Evolutionary conservation across 495 filamentous ascomycete genomes (phyloP).

Genomic region (Lepidopterella palustris): DNA sequence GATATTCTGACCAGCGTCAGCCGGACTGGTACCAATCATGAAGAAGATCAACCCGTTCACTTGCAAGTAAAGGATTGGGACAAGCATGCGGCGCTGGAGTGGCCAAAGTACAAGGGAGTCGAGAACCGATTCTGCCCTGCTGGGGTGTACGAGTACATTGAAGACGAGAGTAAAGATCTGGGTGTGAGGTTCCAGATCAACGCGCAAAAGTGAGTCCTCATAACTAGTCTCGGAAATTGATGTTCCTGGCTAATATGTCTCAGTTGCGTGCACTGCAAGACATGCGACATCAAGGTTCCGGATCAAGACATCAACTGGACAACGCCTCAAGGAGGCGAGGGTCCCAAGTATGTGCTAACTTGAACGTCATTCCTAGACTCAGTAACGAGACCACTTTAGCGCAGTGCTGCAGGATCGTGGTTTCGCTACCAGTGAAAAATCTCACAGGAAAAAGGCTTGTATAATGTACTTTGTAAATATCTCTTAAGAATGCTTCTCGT

Average conservation of each 20-base stretch:
- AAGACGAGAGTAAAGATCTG: constrained; percentile 72
- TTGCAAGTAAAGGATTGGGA: constrained; percentile 94
- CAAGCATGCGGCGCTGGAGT: constrained; percentile 72
- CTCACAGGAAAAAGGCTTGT: not conserved
- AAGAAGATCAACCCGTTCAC: constrained; percentile 97
- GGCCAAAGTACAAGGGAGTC: constrained; percentile 81
- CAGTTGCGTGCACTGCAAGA: constrained; percentile 99
- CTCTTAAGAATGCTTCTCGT: too few relatives aligned
- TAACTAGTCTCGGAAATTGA: not conserved
- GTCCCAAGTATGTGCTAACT: constrained; percentile 94
- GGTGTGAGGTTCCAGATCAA: constrained; percentile 98
- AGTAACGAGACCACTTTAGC: too few relatives aligned
- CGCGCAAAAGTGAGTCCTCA: constrained; percentile 76
- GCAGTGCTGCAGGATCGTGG: too few relatives aligned
- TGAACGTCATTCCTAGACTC: too few relatives aligned
- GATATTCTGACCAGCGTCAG: constrained; percentile 93
- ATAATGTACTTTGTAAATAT: not conserved
- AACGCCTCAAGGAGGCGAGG: constrained; percentile 91
- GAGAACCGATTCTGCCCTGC: constrained; percentile 99
- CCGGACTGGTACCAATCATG: constrained; percentile 94
- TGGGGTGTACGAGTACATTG: constrained; percentile 96
- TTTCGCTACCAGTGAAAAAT: too few relatives aligned
- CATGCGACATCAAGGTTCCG: constrained; percentile 97
- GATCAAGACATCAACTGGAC: constrained; percentile 96
- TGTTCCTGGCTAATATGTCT: constrained; percentile 28